Evolutionary conservation across 2,329 filamentous ascomycete genomes (phyloP).

Genomic region (Taxawa tesnikishii): DNA sequence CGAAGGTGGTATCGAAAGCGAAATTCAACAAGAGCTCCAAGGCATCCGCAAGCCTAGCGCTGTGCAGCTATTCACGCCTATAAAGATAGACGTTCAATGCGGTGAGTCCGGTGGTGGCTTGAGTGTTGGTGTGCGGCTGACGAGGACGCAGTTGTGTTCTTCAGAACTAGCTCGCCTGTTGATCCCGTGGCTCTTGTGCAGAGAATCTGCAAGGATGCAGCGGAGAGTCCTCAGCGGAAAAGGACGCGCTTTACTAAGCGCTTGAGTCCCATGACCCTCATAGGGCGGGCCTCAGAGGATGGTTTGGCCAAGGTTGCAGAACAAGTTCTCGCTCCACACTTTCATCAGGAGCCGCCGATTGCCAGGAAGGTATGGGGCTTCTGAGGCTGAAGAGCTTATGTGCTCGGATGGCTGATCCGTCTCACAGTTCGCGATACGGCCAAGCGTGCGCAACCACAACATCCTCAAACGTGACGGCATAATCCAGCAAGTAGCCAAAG

Average conservation of each 20-base stretch:
- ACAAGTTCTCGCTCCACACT: conserved; percentile 51
- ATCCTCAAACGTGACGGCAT: conserved; percentile 54
- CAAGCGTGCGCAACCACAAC: conserved; percentile 63
- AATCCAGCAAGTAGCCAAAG: conserved; percentile 57
- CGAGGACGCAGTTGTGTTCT: conserved; percentile 49
- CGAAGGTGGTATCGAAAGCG: conserved; percentile 53
- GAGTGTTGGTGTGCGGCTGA: too few species aligned
- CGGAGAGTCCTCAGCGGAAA: conserved; percentile 36
- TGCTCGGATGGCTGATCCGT: not conserved
- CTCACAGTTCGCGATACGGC: conserved; percentile 66
- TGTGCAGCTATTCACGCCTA: conserved; percentile 38
- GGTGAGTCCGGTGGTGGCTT: too few species aligned
- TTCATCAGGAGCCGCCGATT: conserved; percentile 39
- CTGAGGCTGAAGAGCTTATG: not conserved
- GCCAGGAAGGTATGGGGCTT: conserved; percentile 36
- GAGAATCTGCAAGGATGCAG: conserved; percentile 44
- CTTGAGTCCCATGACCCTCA: conserved; percentile 45
- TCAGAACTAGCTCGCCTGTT: conserved; percentile 42
- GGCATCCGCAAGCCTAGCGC: conserved; percentile 41
- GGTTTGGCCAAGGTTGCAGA: conserved; percentile 54
- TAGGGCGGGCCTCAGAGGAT: conserved; percentile 55
- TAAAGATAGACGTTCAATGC: conserved; percentile 44
- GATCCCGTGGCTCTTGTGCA: conserved; percentile 50
- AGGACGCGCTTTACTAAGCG: conserved; percentile 47
- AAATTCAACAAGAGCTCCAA: conserved; percentile 60